Conservation (phyloP, 805 yeast genomes). For the Hanseniaspora opuntiae region DNA sequence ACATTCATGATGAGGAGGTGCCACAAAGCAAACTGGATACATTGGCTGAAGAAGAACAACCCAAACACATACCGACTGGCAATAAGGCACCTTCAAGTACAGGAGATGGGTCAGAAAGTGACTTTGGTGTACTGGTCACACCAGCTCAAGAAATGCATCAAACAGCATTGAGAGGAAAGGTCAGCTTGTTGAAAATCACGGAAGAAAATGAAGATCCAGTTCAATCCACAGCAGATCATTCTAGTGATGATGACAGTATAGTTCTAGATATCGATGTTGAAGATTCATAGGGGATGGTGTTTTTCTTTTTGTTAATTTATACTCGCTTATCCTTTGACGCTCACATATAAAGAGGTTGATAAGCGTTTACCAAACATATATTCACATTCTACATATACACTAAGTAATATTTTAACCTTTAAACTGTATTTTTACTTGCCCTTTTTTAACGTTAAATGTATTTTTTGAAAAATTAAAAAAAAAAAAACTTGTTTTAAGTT, state of each 20-base stretch:
- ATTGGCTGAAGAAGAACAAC: conserved; percentile 3
- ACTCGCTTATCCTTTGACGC: no score
- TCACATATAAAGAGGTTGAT: no score
- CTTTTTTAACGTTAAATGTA: no score
- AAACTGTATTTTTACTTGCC: no score
- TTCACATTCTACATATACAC: no score
- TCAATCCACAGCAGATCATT: conserved; percentile 4
- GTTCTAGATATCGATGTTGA: conserved; percentile 22
- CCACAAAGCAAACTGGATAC: background rate
- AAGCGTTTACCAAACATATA: no score
- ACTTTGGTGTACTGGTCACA: conserved; percentile 27
- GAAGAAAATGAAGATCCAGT: conserved; percentile 13
- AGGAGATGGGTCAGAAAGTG: conserved; percentile 35
- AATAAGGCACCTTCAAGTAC: conserved; percentile 31
- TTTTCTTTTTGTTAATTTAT: no score
- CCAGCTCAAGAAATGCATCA: conserved; percentile 11
- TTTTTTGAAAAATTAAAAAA: no score
- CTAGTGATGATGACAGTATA: conserved; percentile 21
- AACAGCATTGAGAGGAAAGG: conserved; percentile 19
- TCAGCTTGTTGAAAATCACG: conserved; percentile 31
- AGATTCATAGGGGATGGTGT: background rate
- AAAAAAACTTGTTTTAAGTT: no score
- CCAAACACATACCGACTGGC: background rate
- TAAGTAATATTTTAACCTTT: no score
- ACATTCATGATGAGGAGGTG: conserved; percentile 20